A percentile compares a stretch with the other conserved stretches of the same genome.
phyloP scores from a whole-genome alignment of 2,329 filamentous ascomycete species.

The Aureobasidium sp. region DNA sequence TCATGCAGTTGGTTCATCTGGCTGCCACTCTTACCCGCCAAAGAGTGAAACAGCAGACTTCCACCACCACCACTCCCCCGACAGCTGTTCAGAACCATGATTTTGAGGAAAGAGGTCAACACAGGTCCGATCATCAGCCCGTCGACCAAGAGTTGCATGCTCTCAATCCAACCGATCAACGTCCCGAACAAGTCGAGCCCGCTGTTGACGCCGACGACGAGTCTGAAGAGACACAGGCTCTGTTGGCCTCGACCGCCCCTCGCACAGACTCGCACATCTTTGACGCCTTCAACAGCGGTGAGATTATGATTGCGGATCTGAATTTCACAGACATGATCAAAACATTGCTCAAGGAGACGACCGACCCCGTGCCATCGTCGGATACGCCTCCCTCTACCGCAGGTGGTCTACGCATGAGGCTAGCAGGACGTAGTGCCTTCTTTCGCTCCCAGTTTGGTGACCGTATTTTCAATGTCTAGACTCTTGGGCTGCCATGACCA shows the following conservation, averaged over 20 bases:
- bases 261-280: slow-evolving; percentile 32
- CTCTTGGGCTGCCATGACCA: neutral
- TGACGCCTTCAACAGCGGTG: slow-evolving; percentile 41
- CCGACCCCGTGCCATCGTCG: slow-evolving; percentile 24
- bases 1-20: slow-evolving; percentile 52
- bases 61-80: slow-evolving; percentile 23
- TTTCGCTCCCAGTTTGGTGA: slow-evolving; percentile 16
- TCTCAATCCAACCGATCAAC: slow-evolving; percentile 23
- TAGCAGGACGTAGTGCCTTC: slow-evolving; percentile 16
- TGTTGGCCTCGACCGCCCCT: slow-evolving; percentile 20
- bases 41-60: slow-evolving; percentile 36
- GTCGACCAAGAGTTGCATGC: slow-evolving; percentile 38
- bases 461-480: slow-evolving; percentile 18
- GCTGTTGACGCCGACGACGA: slow-evolving; percentile 15
- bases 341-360: slow-evolving; percentile 36
- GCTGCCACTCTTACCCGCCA: slow-evolving; percentile 47
- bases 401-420: slow-evolving; percentile 18
- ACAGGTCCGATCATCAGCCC: slow-evolving; percentile 27
- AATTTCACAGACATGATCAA: slow-evolving; percentile 35
- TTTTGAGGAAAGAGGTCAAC: slow-evolving; percentile 50
- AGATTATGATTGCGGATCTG: slow-evolving; percentile 41
- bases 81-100: slow-evolving; percentile 47
- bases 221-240: slow-evolving; percentile 8
- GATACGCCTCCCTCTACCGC: slow-evolving; percentile 8
- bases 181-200: neutral